Evolutionary conservation across 2,329 filamentous ascomycete species (phyloP), one percentile per base, ranked within the genome.

Genomic region (Colletotrichum sp.): DNA sequence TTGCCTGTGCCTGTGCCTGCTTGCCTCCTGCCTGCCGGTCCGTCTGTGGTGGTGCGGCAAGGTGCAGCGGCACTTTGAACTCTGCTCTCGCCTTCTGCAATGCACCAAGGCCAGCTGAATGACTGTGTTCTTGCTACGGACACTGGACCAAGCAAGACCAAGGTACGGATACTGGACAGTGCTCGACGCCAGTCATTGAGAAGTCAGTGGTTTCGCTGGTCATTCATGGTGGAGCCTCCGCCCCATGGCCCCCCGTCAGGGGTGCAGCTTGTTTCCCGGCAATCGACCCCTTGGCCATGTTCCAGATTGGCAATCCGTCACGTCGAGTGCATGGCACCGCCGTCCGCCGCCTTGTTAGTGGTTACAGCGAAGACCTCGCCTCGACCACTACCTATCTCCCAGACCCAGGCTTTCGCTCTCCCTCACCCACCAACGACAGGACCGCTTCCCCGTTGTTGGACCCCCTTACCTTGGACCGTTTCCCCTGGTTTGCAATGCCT

Each of bases 261-360:
- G 69, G 69, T 72, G 34, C 69, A 48, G 57, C 64, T 28, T 75
- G 72, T 67, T 67, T 67, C 61, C 55, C 39, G 72, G 72, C 32
- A 75, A 63, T 61, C 63, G 30, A 32, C 61, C 72, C 73, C 73
- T 73, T 63, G 22, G 70, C 69, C 36, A 34, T 64, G 73, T 75
- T 75, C 70, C 70, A 75, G 73, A 75, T 68, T 68, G 57, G 39
- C 64, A 39, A 73, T 68, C 70, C 57, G 73, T 75, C 70, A 64
- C 73, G 70, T 63, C 44, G 55, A 63, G 12, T 68, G 72, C 69
- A 63, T 55, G 61, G 72, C 72, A 72, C 68, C 8, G 39, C 55
- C n/a, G 55, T 52, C 60, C n/a, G 55, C 36, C 55, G 59, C 59
- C 67, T 68, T 39, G 27, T 63, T 70, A 64, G 55, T 48, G 15